Conservation (phyloP, 192 early-diverging fungal genomes). For the Podila minutissima region DNA sequence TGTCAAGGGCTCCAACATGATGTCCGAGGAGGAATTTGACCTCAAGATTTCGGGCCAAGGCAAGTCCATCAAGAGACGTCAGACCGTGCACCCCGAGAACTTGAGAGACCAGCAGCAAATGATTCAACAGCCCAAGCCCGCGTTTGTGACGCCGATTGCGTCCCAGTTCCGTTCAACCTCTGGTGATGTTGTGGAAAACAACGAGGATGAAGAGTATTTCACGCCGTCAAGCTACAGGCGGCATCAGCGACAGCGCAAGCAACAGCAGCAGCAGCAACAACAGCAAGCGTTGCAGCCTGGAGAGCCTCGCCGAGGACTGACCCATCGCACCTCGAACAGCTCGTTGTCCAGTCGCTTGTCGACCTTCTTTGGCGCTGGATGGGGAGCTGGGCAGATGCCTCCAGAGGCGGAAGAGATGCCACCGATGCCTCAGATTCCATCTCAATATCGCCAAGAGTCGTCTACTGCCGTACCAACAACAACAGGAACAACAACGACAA, state of each 20-base stretch:
- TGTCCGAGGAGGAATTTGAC: slow-evolving; percentile 53
- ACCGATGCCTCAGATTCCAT: slow-evolving; percentile 7
- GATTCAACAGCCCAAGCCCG: slow-evolving; percentile 47
- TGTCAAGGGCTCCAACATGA: slow-evolving; percentile 39
- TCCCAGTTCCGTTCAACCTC: slow-evolving; percentile 32
- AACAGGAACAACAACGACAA: neutral
- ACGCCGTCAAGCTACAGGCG: slow-evolving; percentile 41
- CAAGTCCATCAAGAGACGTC: slow-evolving; percentile 30
- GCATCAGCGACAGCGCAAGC: slow-evolving; percentile 44
- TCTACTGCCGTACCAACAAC: neutral
- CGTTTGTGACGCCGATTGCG: slow-evolving; percentile 44
- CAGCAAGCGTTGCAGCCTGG: neutral
- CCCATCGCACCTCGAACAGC: slow-evolving; percentile 15
- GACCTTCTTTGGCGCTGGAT: slow-evolving; percentile 45
- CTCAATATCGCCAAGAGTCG: slow-evolving; percentile 6
- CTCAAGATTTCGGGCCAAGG: slow-evolving; percentile 40
- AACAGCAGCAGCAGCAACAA: slow-evolving; percentile 15
- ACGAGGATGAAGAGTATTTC: slow-evolving; percentile 14
- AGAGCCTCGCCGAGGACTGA: slow-evolving; percentile 5
- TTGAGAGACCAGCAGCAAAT: slow-evolving; percentile 12
- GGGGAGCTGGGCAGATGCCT: slow-evolving; percentile 24
- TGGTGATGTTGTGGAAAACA: neutral
- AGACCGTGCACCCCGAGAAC: slow-evolving; percentile 37
- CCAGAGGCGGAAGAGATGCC: neutral
- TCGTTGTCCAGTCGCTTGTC: slow-evolving; percentile 44